phyloP scores from a whole-genome alignment of 305 asterid genomes.

The Lippia alba region DNA sequence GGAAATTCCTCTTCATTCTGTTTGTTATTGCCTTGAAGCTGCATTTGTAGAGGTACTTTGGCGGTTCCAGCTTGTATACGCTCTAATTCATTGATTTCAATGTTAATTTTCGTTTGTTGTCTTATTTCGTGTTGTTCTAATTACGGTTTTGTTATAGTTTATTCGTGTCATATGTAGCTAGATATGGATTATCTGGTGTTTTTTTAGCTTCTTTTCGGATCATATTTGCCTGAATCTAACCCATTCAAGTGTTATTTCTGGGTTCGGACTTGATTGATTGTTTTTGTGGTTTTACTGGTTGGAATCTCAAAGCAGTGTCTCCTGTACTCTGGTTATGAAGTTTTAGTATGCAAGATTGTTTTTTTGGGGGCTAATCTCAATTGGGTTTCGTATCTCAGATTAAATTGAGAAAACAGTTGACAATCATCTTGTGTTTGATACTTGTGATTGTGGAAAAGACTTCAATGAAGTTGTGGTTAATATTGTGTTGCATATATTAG shows the following conservation, averaged over 20 bases:
- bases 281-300: background rate
- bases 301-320: background rate
- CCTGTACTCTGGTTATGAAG: background rate
- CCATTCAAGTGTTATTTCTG: background rate
- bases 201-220: background rate
- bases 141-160: background rate
- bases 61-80: conserved; percentile 5
- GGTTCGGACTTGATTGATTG: background rate
- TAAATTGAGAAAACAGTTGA: too few relatives aligned
- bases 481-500: too few relatives aligned
- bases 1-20: background rate
- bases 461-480: too few relatives aligned
- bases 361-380: too few relatives aligned
- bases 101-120: background rate
- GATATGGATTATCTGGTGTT: background rate
- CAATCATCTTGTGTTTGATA: too few relatives aligned
- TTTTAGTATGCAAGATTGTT: background rate
- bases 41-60: background rate
- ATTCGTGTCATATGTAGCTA: background rate
- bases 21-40: background rate
- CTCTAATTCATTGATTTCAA: background rate
- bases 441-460: too few relatives aligned
- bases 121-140: background rate
- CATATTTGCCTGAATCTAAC: background rate
- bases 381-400: too few relatives aligned